phyloP scores from a whole-genome alignment of 139 green algal species.

The Spirogloea muscicola region DNA sequence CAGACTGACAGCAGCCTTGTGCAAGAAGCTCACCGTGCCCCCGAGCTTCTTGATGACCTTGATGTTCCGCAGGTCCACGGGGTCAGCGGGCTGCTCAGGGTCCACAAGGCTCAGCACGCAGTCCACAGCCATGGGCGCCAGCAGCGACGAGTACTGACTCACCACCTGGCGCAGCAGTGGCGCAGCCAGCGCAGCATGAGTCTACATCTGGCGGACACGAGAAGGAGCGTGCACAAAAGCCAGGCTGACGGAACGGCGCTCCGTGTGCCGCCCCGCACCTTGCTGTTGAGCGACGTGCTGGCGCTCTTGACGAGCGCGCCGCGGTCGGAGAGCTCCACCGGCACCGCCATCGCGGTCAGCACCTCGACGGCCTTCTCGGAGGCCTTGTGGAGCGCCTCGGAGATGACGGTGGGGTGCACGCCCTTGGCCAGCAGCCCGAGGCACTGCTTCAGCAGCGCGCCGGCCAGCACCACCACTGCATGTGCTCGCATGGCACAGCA shows the following conservation, averaged over 20 bases:
- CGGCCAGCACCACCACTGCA: constrained; percentile 42
- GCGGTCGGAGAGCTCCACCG: constrained; percentile 86
- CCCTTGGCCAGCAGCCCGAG: constrained; percentile 76
- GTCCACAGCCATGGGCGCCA: constrained; percentile 97
- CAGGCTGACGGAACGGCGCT: no score
- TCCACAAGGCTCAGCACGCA: constrained; percentile 82
- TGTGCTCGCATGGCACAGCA: no score
- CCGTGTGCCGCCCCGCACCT: no score
- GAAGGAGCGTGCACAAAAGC: no score
- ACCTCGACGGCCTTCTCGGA: constrained; percentile 67
- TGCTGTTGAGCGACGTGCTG: constrained; percentile 72
- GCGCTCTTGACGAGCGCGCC: constrained; percentile 84
- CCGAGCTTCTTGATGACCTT: constrained; percentile 86
- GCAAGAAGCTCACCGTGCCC: constrained; percentile 63
- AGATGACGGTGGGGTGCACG: constrained; percentile 94
- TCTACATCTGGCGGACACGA: no score
- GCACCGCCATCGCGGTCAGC: constrained; percentile 72
- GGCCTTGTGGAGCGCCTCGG: constrained; percentile 83
- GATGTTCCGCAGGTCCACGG: constrained; percentile 92
- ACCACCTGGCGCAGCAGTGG: no score
- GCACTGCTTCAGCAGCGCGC: constrained; percentile 84
- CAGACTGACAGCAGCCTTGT: background rate
- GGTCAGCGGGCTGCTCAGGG: constrained; percentile 53
- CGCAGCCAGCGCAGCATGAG: no score
- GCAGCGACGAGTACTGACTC: constrained; percentile 84